phyloP scores from a whole-genome alignment of 306 rosid species.

The Acacia crassicarpa region DNA sequence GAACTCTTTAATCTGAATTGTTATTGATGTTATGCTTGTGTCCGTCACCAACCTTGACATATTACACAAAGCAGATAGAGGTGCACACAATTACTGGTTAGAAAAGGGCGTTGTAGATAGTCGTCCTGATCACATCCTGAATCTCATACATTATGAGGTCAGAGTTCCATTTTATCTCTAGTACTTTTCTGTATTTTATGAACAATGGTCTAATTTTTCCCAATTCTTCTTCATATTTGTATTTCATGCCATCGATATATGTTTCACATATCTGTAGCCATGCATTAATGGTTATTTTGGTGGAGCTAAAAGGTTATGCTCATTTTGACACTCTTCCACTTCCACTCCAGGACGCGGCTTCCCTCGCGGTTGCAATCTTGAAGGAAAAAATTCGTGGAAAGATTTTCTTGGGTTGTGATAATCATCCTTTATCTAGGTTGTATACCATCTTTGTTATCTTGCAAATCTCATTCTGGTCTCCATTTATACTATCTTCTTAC shows the following conservation, averaged over 20 bases:
- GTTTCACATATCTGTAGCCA: constrained; percentile 1
- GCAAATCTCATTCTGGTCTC: background rate
- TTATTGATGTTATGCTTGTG: constrained; percentile 25
- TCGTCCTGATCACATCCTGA: constrained; percentile 86
- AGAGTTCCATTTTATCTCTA: constrained; percentile 24
- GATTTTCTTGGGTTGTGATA: constrained; percentile 88
- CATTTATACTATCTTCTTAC: constrained; percentile 7
- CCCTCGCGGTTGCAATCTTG: constrained; percentile 75
- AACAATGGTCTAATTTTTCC: background rate
- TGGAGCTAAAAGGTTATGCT: constrained; percentile 20
- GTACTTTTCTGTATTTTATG: background rate
- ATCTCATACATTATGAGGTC: constrained; percentile 94
- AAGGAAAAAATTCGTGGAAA: constrained; percentile 60
- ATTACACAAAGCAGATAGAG: constrained; percentile 87
- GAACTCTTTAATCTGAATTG: background rate
- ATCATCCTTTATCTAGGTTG: constrained; percentile 92
- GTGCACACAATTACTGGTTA: constrained; percentile 83
- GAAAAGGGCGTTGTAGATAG: constrained; percentile 71
- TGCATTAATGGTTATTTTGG: constrained; percentile 8
- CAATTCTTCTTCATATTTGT: background rate
- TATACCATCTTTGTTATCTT: constrained; percentile 2
- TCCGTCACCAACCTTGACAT: constrained; percentile 52
- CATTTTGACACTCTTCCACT: constrained; percentile 27
- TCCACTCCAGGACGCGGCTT: constrained; percentile 83
- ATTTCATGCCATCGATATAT: constrained; percentile 1